Conservation (phyloP, 2,329 filamentous ascomycete species). For the Cladosporium sphaerospermum region DNA sequence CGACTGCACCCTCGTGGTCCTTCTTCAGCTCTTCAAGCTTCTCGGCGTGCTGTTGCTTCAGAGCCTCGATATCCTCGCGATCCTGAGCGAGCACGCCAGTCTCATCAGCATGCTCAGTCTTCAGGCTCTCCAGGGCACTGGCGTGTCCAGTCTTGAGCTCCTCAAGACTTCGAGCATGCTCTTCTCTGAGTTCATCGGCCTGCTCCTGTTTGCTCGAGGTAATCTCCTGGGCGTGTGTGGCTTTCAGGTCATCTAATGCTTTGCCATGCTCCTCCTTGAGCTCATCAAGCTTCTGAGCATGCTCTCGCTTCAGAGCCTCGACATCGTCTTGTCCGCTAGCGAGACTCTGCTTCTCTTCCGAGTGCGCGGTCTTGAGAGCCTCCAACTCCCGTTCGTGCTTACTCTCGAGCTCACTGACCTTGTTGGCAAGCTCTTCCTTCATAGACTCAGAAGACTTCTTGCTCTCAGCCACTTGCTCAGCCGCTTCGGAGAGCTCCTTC, state of each 20-base stretch:
- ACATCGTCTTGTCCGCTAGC: not conserved
- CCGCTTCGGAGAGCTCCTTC: not conserved
- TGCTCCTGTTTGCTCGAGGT: not conserved
- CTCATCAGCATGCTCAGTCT: not conserved
- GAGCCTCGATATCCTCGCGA: not conserved
- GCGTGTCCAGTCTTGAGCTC: constrained; percentile 3
- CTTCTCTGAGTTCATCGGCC: not conserved
- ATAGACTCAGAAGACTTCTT: constrained; percentile 11
- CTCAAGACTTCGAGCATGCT: constrained; percentile 7
- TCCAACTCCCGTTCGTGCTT: constrained; percentile 13
- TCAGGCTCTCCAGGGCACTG: constrained; percentile 2
- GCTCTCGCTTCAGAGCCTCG: not conserved
- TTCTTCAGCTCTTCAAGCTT: not conserved
- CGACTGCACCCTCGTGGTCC: not conserved
- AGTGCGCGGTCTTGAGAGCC: constrained; percentile 13
- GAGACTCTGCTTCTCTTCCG: not conserved
- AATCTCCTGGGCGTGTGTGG: constrained; percentile 3
- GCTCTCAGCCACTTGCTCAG: not conserved
- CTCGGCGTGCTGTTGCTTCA: not conserved
- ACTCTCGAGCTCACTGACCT: constrained; percentile 6
- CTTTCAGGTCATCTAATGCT: constrained; percentile 11
- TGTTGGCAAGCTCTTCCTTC: constrained; percentile 8
- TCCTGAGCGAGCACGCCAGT: not conserved
- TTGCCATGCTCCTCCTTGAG: constrained; percentile 14
- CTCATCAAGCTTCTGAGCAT: not conserved